phyloP scores from a whole-genome alignment of 2,329 filamentous ascomycete genomes.

The Sporothrix humicola region DNA sequence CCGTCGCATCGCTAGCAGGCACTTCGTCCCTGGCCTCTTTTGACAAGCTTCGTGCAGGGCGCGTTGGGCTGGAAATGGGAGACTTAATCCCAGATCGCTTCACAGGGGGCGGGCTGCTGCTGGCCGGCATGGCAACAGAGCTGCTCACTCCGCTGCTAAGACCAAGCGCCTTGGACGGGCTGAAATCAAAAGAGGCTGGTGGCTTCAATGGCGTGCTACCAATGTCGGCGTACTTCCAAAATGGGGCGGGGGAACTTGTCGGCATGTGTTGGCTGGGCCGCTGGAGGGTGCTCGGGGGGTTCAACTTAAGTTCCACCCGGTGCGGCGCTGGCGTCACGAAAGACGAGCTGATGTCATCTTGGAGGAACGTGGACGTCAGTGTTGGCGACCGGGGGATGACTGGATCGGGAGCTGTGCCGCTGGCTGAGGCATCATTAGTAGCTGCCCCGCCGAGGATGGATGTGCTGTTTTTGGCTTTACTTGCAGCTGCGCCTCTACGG shows the following conservation, averaged over 20 bases:
- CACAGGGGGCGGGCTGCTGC: conserved; percentile 63
- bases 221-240: conserved; percentile 85
- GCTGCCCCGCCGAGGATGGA: conserved; percentile 28
- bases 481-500: conserved; percentile 50
- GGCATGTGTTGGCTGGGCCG: conserved; percentile 85
- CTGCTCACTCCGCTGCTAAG: conserved; percentile 29
- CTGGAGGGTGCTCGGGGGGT: conserved; percentile 80
- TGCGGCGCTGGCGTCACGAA: conserved; percentile 76
- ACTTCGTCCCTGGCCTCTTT: conserved; percentile 17
- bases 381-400: conserved; percentile 64
- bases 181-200: conserved; percentile 58
- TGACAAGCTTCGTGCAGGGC: conserved; percentile 12
- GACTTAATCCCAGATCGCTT: conserved; percentile 51
- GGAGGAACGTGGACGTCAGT: conserved; percentile 66
- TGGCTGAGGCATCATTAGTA: conserved; percentile 34
- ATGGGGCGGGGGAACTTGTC: conserved; percentile 82
- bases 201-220: conserved; percentile 70
- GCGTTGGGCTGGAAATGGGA: conserved; percentile 58
- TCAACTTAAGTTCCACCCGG: conserved; percentile 73
- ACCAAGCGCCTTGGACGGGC: conserved; percentile 57
- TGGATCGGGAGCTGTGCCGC: conserved; percentile 31
- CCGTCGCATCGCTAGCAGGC: conserved; percentile 25
- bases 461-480: conserved; percentile 31
- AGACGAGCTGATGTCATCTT: conserved; percentile 65
- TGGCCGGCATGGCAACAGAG: conserved; percentile 52